Evolutionary conservation across 306 rosid genomes (phyloP), one percentile per base, ranked within the genome.

Genomic region (Corylus heterophylla): DNA sequence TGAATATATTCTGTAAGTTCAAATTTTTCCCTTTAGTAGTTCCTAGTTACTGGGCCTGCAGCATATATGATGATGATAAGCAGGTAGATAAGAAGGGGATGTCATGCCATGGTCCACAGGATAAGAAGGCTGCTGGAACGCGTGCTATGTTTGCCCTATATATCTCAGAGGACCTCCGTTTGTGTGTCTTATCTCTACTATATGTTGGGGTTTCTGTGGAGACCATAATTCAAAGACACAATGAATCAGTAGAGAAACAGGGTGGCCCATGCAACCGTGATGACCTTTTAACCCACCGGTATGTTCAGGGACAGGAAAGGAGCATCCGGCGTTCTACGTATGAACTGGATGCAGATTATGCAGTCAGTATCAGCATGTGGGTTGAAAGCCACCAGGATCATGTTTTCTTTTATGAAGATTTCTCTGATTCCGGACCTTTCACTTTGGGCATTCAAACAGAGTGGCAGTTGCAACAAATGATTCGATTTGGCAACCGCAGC

Each of bases 401-500:
- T 76, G 88, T 94, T 79, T 94, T 92, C 91, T 92, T 88, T 81
- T 88, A 75, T 75, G 91, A 92, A 78, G 95, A 92, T 84, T 89
- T 91, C 84, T 89, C 93, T 66, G 98, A 92, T 81, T 87, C 93
- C 0, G 80, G 87, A 66, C 90, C 97, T 74, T 89, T 91, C 78
- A 84, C 87, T 49, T 69, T 94, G 84, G 97, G 98, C 63, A 92
- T 94, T 87, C 98, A 94, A 85, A 91, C 97, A 44, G 97, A 92
- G 80, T 92, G 97, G 98, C 97, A 92, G 62, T 88, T 94, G 88
- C 98, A 92, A 64, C 98, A 92, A 80, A 88, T 92, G 98, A 94
- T 92, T 82, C 85, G 79, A 62, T 94, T 92, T 87, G 98, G 98
- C 20, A 94, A 92, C 73, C 79, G 85, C 54, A 84, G 89, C 82